Conservation (phyloP, 2,329 filamentous ascomycete species). For the Ascochyta koolunga region DNA sequence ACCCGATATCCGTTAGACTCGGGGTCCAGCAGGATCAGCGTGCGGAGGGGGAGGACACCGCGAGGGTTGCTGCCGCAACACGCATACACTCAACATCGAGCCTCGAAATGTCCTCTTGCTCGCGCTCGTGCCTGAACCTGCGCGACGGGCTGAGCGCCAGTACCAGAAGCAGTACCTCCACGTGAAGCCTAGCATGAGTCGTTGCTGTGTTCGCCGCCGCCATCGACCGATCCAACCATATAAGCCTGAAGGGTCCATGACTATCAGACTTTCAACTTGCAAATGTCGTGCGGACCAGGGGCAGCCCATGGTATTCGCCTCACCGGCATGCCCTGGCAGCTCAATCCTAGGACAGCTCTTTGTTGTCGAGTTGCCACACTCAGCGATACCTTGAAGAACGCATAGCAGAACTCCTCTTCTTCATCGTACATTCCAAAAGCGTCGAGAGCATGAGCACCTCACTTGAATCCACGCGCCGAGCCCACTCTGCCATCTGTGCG, state of each 20-base stretch:
- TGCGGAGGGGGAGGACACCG: constrained; percentile 25
- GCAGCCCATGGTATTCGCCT: constrained; percentile 24
- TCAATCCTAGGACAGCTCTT: constrained; percentile 25
- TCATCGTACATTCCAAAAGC: constrained; percentile 19
- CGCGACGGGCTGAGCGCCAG: not conserved
- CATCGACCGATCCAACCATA: constrained; percentile 30
- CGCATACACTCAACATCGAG: constrained; percentile 25
- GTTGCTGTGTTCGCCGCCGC: constrained; percentile 8
- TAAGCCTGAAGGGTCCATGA: constrained; percentile 18
- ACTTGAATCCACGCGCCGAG: constrained; percentile 30
- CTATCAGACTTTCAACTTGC: constrained; percentile 9
- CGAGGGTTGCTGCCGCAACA: constrained; percentile 25
- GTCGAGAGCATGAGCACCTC: constrained; percentile 23
- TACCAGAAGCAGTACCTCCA: constrained; percentile 1
- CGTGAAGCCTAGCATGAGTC: constrained; percentile 13
- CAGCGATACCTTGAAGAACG: constrained; percentile 36
- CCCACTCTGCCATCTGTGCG: constrained; percentile 17
- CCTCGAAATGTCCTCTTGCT: constrained; percentile 1
- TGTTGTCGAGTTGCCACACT: constrained; percentile 28
- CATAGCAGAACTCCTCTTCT: constrained; percentile 19
- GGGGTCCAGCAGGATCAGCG: constrained; percentile 26
- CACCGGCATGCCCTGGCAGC: constrained; percentile 26
- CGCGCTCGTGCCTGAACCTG: not conserved
- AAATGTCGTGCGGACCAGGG: constrained; percentile 10
- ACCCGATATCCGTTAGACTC: constrained; percentile 36